Percentiles rank a stretch among this genome's conserved stretches.
Evolutionary conservation across 2,329 filamentous ascomycete species (phyloP).

Genomic region (Hirsutella rhossiliensis): DNA sequence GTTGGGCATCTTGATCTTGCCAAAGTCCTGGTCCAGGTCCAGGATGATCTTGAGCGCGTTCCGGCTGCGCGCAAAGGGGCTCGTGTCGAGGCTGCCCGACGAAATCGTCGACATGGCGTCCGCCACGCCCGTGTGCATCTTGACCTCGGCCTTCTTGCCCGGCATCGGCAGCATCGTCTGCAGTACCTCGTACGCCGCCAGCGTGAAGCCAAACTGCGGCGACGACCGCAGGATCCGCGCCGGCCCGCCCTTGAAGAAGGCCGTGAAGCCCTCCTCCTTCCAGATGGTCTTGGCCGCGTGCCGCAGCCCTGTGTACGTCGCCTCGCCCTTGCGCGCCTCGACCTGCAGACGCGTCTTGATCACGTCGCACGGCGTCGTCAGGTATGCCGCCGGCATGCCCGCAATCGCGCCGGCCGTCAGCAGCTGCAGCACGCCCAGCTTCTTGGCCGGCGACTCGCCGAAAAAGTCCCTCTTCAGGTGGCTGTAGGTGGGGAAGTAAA

Average conservation of each 20-base stretch:
- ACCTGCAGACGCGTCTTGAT: conserved; percentile 99
- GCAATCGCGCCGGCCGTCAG: conserved; percentile 90
- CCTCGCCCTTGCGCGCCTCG: conserved; percentile 91
- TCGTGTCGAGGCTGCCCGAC: conserved; percentile 22
- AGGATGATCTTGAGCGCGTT: conserved; percentile 94
- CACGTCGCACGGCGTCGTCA: conserved; percentile 95
- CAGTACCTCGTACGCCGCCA: conserved; percentile 88
- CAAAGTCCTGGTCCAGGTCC: conserved; percentile 89
- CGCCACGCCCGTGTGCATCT: conserved; percentile 44
- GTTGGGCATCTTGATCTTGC: conserved; percentile 51
- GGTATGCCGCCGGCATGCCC: conserved; percentile 82
- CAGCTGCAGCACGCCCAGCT: conserved; percentile 80
- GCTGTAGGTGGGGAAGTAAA: conserved; percentile 96
- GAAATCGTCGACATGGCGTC: conserved; percentile 43
- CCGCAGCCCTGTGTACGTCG: conserved; percentile 72
- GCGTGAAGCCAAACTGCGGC: conserved; percentile 94
- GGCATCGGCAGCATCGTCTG: conserved; percentile 67
- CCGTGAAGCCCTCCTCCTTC: conserved; percentile 84
- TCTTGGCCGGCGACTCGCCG: conserved; percentile 77
- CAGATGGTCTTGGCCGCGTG: conserved; percentile 76
- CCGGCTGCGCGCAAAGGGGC: conserved; percentile 51
- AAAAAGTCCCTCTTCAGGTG: conserved; percentile 92
- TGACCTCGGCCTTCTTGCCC: conserved; percentile 41
- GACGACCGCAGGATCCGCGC: conserved; percentile 91
- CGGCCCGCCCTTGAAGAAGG: conserved; percentile 97